Base-by-base conservation (phyloP, 768 basidiomycete genomes). In the Tricholoma furcatifolium region DNA sequence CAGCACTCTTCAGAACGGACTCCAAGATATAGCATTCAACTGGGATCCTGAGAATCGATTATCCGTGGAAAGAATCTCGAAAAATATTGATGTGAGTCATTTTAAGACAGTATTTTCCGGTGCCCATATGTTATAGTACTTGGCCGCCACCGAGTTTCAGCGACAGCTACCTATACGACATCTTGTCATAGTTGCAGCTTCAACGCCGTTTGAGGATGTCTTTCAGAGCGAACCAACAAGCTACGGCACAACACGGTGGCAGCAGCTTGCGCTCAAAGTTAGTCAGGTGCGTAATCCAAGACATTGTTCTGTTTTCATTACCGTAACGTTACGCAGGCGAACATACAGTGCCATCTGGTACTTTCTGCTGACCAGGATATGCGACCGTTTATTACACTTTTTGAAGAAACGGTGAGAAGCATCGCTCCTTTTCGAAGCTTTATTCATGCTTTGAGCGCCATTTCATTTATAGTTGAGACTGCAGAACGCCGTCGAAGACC, bases 331-430 rank as follows among this genome's bases (percentile, higher is more conserved):
- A n/a, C n/a, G n/a, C n/a, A 86, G 85, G 70, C 74, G 40, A 67
- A 75, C 43, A 81, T 85, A 42, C 77, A 78, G 50, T 80, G 79
- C 58, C 85, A 85, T 63, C 70, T 86, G 69, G 74, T 85, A 44
- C 67, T 82, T 50, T 73, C 70, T 47, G 60, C 76, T 47, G 70
- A 70, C 55, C 72, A 76, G 49, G 71, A 79, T 58, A 76, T 80
- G 74, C 57, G 67, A 7, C 59, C 73, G 17, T 70, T 84, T 49
- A 72, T 66, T 31, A 70, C 72, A 31, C 64, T 86, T 43, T 72
- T 85, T 69, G 69, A 75, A 44, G 67, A 77, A 66, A 73, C 68
- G 62, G 76, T 80, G 62, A 68, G 73, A 21, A 44, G 30, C 10
- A 31, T 39, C 34, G 6, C 12, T 38, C 12, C 30, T n/a, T 21